A percentile compares a stretch with the other conserved stretches of the same genome.
phyloP scores from a whole-genome alignment of 2,329 filamentous ascomycete genomes.

The Aspergillus neotritici region DNA sequence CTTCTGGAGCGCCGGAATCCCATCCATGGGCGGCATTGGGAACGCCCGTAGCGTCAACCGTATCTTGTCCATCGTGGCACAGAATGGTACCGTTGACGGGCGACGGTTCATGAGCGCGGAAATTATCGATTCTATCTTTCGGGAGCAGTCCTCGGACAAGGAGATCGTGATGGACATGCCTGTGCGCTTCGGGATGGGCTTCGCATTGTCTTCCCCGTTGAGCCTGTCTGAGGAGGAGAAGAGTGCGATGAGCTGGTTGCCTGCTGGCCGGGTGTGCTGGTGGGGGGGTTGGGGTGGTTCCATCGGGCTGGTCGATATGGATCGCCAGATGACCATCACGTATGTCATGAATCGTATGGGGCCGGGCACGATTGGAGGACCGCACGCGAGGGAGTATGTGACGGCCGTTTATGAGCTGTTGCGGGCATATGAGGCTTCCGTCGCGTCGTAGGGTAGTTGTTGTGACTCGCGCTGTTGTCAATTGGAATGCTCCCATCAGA shows the following conservation, averaged over 20 bases:
- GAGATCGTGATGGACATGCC: slow-evolving; percentile 37
- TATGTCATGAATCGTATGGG: slow-evolving; percentile 47
- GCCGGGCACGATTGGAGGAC: slow-evolving; percentile 24
- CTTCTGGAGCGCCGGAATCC: slow-evolving; percentile 40
- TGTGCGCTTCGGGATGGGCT: slow-evolving; percentile 42
- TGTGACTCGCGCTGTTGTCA: neutral
- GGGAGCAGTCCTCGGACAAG: slow-evolving; percentile 39
- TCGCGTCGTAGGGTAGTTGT: neutral
- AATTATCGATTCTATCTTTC: slow-evolving; percentile 43
- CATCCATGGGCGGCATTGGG: slow-evolving; percentile 41
- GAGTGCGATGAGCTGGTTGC: slow-evolving; percentile 19
- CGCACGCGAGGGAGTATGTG: slow-evolving; percentile 25
- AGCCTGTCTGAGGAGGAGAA: slow-evolving; percentile 2
- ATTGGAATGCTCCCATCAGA: neutral
- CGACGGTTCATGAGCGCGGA: slow-evolving; percentile 35
- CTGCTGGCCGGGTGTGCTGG: slow-evolving; percentile 31
- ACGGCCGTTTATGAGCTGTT: slow-evolving; percentile 26
- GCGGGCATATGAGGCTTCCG: neutral
- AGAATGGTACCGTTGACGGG: slow-evolving; percentile 29
- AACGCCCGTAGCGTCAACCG: slow-evolving; percentile 42
- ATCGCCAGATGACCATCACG: slow-evolving; percentile 38
- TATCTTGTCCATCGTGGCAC: slow-evolving; percentile 38
- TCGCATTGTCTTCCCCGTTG: slow-evolving; percentile 29
- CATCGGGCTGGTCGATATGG: slow-evolving; percentile 40
- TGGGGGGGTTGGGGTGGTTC: slow-evolving; percentile 48